These are phyloP conservation scores for Poteriospumella lacustris DNA, from an alignment of 108 stramenopile species.

Conservation along the genomic window DNA sequence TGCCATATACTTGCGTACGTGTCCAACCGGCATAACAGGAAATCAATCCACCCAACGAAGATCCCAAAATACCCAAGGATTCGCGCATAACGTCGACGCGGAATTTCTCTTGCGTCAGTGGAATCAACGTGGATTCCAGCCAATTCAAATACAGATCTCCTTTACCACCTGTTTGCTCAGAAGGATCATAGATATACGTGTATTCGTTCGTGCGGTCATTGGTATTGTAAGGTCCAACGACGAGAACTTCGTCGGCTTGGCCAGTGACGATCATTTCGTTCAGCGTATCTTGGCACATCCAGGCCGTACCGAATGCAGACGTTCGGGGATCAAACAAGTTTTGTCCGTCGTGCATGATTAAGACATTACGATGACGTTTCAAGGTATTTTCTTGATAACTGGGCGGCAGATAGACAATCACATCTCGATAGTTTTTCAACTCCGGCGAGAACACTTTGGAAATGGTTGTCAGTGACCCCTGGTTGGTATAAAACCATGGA, in stretches of 20 bases:
- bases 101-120: not conserved
- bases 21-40: constrained; percentile 7
- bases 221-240: constrained; percentile 19
- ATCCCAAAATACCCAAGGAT: constrained; percentile 6
- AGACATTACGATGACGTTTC: not conserved
- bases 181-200: constrained; percentile 4
- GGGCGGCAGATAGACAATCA: constrained; percentile 18
- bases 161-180: not conserved
- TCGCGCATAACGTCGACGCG: not conserved
- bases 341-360: constrained; percentile 31
- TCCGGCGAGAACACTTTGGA: not conserved
- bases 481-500: constrained; percentile 12
- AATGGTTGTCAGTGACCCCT: not conserved
- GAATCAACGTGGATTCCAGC: constrained; percentile 16
- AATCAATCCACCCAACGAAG: constrained; percentile 17
- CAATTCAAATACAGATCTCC: constrained; percentile 17
- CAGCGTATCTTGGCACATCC: constrained; percentile 28
- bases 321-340: constrained; percentile 15
- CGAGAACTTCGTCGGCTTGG: not conserved
- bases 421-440: constrained; percentile 21
- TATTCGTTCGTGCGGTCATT: constrained; percentile 22
- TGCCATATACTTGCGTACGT: constrained; percentile 16
- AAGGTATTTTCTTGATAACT: constrained; percentile 22
- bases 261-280: not conserved
- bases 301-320: constrained; percentile 24